Evolutionary conservation across 2,329 filamentous ascomycete species (phyloP), one percentile per base, ranked within the genome.

Genomic region (Epichloe uncinata): DNA sequence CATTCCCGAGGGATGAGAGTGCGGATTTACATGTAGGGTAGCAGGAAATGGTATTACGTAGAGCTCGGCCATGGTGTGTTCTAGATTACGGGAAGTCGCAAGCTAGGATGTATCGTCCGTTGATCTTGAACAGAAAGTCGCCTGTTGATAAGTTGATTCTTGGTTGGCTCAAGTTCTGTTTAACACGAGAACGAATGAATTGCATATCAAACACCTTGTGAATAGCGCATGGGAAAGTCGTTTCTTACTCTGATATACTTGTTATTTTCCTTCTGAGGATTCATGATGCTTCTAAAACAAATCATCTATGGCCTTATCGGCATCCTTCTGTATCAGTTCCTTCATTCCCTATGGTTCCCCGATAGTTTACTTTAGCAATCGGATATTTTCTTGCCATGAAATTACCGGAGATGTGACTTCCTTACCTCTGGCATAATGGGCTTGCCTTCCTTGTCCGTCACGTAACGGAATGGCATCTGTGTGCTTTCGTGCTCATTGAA

Each of bases 391-490:
- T 12, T 46, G 7, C n/a, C n/a, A 22, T 11, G 1, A 8, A n/a
- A 4, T n/a, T 30, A 7, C 5, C 41, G 11, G 15, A 35, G 1
- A 34, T 9, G 26, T 52, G 38, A n/a, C 18, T 18, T 26, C 11
- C 75, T 69, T 68, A 95, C 90, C 71, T 86, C 77, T 20, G 93
- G 93, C 89, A 98, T 95, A 52, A 96, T 82, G 1, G 90, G 87
- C 57, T 87, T 74, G 42, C 85, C 88, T 50, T 86, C 73, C 11
- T 78, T 70, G 47, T 77, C 82, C 62, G 79, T 84, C 47, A 98
- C 90, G 63, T 98, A 98, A 57, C 93, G 87, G 68, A 98, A 98
- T 1, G 93, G 93, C 93, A 98, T 97, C 66, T 95, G 78, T 0
- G 90, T 95, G 65, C 86, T 93, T 70, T 98, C 93, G 61, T 95